phyloP scores from a whole-genome alignment of 768 basidiomycete species.

The Calocera viscosa region DNA sequence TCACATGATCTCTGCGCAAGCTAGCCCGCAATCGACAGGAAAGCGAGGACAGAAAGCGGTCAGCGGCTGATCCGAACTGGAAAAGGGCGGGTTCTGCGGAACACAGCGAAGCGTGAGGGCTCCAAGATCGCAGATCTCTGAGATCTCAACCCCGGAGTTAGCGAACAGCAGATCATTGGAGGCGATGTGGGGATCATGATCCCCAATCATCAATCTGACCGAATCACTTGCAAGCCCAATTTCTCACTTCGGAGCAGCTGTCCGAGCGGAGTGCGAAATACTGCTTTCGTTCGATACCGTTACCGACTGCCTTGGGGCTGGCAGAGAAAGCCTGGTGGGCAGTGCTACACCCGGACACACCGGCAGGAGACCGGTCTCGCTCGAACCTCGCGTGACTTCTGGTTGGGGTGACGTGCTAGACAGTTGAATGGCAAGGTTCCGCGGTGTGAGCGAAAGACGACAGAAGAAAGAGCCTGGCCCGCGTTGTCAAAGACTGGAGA shows the following conservation, averaged over 20 bases:
- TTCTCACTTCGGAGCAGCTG: neutral
- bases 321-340: too few species aligned
- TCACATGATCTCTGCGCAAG: neutral
- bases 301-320: neutral
- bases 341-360: too few species aligned
- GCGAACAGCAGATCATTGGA: neutral
- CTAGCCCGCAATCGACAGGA: neutral
- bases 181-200: neutral
- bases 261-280: constrained; percentile 8
- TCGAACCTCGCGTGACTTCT: too few species aligned
- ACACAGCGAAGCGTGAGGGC: neutral
- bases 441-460: neutral
- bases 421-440: too few species aligned
- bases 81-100: neutral
- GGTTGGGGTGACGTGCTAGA: too few species aligned
- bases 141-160: neutral
- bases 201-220: neutral
- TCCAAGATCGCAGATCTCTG: neutral
- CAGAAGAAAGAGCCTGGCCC: neutral
- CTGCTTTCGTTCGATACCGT: neutral
- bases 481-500: neutral
- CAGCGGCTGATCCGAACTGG: neutral
- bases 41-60: neutral
- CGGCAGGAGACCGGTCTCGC: too few species aligned
- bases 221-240: neutral